phyloP scores from a whole-genome alignment of 106 monocot genomes.

The Dendrobium huoshanense region DNA sequence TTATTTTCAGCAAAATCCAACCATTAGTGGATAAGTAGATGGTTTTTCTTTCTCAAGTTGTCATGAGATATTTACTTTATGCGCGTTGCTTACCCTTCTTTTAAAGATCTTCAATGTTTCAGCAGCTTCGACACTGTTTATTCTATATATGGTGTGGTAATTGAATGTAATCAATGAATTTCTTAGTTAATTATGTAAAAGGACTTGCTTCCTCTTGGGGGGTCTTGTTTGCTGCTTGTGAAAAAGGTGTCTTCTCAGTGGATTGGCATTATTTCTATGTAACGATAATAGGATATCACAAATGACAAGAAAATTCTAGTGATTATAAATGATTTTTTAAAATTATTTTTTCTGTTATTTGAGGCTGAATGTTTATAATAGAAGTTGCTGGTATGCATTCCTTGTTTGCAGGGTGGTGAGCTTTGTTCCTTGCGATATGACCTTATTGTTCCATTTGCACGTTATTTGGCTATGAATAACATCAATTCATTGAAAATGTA shows the following conservation, averaged over 20 bases:
- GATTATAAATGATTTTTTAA: neutral
- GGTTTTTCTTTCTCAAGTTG: neutral
- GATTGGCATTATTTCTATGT: neutral
- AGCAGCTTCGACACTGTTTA: neutral
- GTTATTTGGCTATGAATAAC: constrained; percentile 79
- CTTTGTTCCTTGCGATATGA: constrained; percentile 93
- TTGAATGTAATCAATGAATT: neutral
- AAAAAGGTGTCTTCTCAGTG: no score
- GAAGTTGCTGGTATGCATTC: neutral
- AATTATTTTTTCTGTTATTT: neutral
- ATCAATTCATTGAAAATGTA: constrained; percentile 80
- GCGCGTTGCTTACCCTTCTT: neutral
- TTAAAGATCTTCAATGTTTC: no score
- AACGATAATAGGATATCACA: neutral
- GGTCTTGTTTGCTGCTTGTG: no score
- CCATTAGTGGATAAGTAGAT: neutral
- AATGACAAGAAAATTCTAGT: no score
- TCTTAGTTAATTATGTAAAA: neutral
- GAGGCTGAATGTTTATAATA: neutral
- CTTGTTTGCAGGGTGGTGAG: constrained; percentile 76
- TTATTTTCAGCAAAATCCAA: neutral
- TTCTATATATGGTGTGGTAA: neutral
- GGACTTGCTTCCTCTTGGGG: neutral
- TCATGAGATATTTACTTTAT: neutral
- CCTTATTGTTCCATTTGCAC: constrained; percentile 94